A percentile compares a stretch with the other conserved stretches of the same genome.
phyloP scores from a whole-genome alignment of 1,139 yeast genomes.

The Suhomyces wounanorum region DNA sequence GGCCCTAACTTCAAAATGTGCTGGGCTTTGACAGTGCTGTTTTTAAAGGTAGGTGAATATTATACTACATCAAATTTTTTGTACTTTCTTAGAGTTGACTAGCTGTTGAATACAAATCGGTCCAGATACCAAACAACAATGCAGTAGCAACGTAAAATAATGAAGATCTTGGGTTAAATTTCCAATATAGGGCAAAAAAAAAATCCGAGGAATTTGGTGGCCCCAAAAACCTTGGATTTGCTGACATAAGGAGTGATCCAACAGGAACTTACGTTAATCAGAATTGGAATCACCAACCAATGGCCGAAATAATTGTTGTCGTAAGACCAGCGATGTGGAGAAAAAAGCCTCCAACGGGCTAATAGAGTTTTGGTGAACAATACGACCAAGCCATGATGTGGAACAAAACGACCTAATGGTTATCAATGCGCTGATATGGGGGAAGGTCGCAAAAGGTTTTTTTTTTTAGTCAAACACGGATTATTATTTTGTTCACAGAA shows the following conservation, averaged over 20 bases:
- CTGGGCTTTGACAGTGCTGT: no score
- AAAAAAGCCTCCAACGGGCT: neutral
- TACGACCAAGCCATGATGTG: neutral
- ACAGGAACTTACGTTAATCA: no score
- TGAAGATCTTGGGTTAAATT: neutral
- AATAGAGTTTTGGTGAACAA: neutral
- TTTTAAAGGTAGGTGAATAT: no score
- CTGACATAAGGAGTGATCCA: no score
- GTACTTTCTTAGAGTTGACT: neutral
- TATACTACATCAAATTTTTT: neutral
- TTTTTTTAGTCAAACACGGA: neutral
- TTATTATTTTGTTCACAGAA: neutral
- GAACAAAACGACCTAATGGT: neutral
- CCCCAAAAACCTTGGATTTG: no score
- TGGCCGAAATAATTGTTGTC: neutral
- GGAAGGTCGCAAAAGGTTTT: neutral
- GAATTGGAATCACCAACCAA: neutral
- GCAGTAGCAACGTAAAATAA: neutral
- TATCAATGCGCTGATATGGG: neutral
- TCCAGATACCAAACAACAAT: neutral
- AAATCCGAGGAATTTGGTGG: neutral
- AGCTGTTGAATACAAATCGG: neutral
- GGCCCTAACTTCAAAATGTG: no score
- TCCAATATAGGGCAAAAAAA: neutral
- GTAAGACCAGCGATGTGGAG: neutral